Percentiles rank a stretch among this genome's conserved stretches.
Evolutionary conservation across 257 asterid genomes (phyloP).

Genomic region (Nicotiana obtusifolia): DNA sequence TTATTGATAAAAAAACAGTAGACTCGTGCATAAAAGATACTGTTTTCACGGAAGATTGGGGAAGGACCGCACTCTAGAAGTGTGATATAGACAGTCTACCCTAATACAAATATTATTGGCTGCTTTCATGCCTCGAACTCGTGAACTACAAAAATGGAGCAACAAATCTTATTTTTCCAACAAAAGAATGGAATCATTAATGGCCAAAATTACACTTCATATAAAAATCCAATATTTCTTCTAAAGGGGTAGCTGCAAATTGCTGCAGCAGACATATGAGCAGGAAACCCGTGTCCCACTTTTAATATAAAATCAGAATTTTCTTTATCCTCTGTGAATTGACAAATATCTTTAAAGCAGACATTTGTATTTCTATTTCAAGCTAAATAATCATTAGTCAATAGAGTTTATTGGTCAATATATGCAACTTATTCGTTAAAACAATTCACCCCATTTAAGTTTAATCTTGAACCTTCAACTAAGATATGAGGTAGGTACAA

Average conservation of each 20-base stretch:
- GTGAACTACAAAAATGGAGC: no score
- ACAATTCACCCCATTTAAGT: not conserved
- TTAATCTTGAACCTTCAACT: not conserved
- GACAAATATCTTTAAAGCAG: not conserved
- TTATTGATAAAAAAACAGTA: no score
- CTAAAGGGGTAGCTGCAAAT: not conserved
- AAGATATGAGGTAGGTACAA: slow-evolving; percentile 25
- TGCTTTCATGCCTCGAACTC: no score
- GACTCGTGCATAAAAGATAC: no score
- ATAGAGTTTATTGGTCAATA: slow-evolving; percentile 26
- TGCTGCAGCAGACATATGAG: not conserved
- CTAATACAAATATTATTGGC: no score
- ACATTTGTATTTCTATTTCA: not conserved
- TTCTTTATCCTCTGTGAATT: not conserved
- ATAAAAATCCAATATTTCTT: not conserved
- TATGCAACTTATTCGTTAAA: slow-evolving; percentile 19
- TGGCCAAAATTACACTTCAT: not conserved
- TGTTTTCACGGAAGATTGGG: no score
- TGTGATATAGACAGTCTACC: no score
- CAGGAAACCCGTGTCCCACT: not conserved
- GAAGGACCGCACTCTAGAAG: no score
- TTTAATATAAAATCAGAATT: no score
- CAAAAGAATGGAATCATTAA: not conserved
- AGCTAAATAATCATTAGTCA: slow-evolving; percentile 14
- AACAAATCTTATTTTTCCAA: not conserved